Evolutionary conservation across 768 basidiomycete species (phyloP), one percentile per base, ranked within the genome.

Genomic region (Tylopilus vinaceipallidus): DNA sequence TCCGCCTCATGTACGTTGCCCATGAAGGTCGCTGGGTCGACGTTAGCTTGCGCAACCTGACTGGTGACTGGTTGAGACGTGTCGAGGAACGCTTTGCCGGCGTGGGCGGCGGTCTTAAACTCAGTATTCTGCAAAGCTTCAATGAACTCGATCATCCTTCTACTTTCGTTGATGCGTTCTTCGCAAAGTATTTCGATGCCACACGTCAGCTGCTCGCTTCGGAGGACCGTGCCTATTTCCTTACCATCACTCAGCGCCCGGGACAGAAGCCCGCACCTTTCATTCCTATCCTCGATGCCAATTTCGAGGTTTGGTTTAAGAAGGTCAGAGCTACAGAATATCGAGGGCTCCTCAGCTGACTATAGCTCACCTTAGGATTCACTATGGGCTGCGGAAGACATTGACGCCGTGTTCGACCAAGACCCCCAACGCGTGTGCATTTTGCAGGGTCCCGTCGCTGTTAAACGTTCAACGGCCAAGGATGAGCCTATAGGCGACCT

Each of bases 221-320:
- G 7, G 95, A 98, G 68, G 97, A 98, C 69, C 84, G 87, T 43
- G 91, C 92, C 0, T 99, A 85, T 73, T 98, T 99, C 83, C 81
- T 98, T 33, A 88, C 91, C 29, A 98, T 99, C 62, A 78, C 91
- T 20, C 95, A 99, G 70, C 82, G 97, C 41, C 91, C 92, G 12
- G 94, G 93, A 4, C 97, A 99, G 77, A 99, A 98, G 72, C 97
- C 97, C 2, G 95, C 87, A 7, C 97, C 97, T 0, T 99, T 98
- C 76, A 97, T 99, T 59, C 95, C 95, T 4, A 85, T 99, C 26
- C 81, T 98, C 44, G 95, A 98, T 66, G 83, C 86, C 19, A 84
- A 72, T 57, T 98, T 98, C 64, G 92, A 95, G 66, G 94, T 98
- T 44, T 99, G 97, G 97, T 98, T 99, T 76, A 98, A 99, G 81